Base-by-base conservation (phyloP, 2,329 filamentous ascomycete genomes). In the Metarhizium guizhouense region DNA sequence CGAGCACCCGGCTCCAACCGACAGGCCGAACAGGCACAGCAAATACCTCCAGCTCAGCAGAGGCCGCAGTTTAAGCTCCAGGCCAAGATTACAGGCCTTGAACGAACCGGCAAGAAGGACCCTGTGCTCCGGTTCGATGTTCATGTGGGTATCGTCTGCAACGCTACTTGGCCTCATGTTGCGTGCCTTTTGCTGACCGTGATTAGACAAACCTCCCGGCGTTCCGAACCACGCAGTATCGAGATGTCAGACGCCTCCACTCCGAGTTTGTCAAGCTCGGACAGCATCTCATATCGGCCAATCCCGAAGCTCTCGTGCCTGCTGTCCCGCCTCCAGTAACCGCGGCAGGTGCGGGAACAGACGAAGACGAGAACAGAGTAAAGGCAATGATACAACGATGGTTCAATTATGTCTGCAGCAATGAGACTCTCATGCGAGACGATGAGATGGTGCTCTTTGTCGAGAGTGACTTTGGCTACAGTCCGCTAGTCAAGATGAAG, bases 381-480 rank as follows among this genome's bases (percentile, higher is more conserved):
- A 97, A 97, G 73, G 84, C 85, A 1, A 82, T 90, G 8, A 82
- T 99, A 76, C 94, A 99, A 73, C 81, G 91, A 68, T 99, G 94
- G 94, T 80, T 99, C 64, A 96, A 95, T 70, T 88, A 89, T 57
- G 87, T 99, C 20, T 95, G 94, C 74, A 83, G 83, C 65, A 97
- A 94, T 63, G 92, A 97, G 40, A 85, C 95, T 1, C 81, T 99
- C 7, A 95, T 96, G 78, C 84, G 88, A 59, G 94, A 99, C 68
- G 93, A 97, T 59, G 94, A 99, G 73, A 93, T 97, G 84, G 84
- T 96, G 5, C 85, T 97, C 58, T 99, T 99, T 65, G 91, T 99
- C n/a, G 94, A 99, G 73, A 96, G 90, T 68, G 94, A 99, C 70
- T 97, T 96, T 70, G 94, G 94, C 45, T 99, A 99, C 72, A 96